phyloP scores from a whole-genome alignment of 352 stramenopile species.

The Achlya hypogyna region DNA sequence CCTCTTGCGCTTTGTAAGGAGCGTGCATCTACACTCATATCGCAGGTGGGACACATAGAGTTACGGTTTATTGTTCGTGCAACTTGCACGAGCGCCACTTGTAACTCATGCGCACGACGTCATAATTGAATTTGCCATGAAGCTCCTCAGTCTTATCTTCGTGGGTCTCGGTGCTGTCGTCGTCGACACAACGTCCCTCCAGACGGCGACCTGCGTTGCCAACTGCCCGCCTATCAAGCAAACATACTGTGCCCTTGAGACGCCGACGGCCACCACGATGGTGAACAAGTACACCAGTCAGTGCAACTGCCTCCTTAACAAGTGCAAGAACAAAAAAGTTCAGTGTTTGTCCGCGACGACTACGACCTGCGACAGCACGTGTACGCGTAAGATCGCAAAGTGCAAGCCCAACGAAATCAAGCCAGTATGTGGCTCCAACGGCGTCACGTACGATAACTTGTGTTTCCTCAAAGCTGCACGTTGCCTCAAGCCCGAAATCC shows the following conservation, averaged over 20 bases:
- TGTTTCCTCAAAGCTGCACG: background rate
- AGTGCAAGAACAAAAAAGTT: background rate
- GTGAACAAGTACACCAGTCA: background rate
- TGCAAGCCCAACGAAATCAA: background rate
- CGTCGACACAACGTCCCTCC: background rate
- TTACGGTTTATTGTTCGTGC: too few relatives aligned
- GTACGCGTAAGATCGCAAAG: background rate
- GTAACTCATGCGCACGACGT: too few relatives aligned
- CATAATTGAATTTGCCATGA: background rate
- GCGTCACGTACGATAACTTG: conserved; percentile 7
- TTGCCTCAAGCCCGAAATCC: background rate
- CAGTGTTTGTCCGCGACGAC: background rate
- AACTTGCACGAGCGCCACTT: too few relatives aligned
- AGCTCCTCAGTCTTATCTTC: background rate
- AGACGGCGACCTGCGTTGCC: background rate
- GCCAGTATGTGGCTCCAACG: conserved; percentile 8
- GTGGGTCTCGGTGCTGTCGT: background rate
- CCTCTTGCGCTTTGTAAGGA: too few relatives aligned
- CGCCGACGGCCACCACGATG: background rate
- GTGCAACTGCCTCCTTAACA: background rate
- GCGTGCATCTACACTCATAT: too few relatives aligned
- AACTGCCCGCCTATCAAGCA: background rate
- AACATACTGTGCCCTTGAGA: background rate
- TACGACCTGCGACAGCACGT: background rate
- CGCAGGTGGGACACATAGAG: too few relatives aligned